Percentiles rank a stretch among this genome's conserved stretches.
phyloP scores from a whole-genome alignment of 116 monocot species.

The Posidonia oceanica region DNA sequence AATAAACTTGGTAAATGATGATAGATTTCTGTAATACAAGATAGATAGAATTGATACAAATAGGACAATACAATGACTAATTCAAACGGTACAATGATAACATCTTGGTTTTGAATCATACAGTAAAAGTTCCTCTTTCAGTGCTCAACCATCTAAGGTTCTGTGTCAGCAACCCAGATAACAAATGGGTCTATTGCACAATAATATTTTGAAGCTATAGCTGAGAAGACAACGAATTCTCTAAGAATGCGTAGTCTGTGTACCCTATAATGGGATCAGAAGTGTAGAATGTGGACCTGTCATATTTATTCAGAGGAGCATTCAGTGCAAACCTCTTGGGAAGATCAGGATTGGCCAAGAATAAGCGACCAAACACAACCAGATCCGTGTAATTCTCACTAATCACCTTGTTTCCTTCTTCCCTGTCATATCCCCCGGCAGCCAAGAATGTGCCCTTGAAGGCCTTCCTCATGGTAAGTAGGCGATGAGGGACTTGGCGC shows the following conservation, averaged over 20 bases:
- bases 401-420: conserved; percentile 19
- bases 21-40: too few species aligned
- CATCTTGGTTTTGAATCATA: too few species aligned
- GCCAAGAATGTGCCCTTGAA: conserved; percentile 27
- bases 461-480: conserved; percentile 17
- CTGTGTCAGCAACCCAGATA: too few species aligned
- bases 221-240: neutral
- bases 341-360: conserved; percentile 59
- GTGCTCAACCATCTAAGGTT: too few species aligned
- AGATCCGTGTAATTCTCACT: conserved; percentile 8
- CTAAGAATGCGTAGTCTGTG: conserved; percentile 57
- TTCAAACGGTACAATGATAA: too few species aligned
- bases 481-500: neutral
- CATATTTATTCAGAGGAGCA: conserved; percentile 39
- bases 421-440: conserved; percentile 20
- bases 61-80: too few species aligned
- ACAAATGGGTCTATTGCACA: too few species aligned
- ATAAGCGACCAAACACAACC: conserved; percentile 39
- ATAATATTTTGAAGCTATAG: too few species aligned
- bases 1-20: too few species aligned
- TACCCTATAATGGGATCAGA: conserved; percentile 55
- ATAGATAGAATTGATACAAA: too few species aligned
- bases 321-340: conserved; percentile 39
- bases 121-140: too few species aligned
- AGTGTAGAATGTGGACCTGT: conserved; percentile 34